Evolutionary conservation across 306 rosid species (phyloP).

Genomic region (Corylus avellana): DNA sequence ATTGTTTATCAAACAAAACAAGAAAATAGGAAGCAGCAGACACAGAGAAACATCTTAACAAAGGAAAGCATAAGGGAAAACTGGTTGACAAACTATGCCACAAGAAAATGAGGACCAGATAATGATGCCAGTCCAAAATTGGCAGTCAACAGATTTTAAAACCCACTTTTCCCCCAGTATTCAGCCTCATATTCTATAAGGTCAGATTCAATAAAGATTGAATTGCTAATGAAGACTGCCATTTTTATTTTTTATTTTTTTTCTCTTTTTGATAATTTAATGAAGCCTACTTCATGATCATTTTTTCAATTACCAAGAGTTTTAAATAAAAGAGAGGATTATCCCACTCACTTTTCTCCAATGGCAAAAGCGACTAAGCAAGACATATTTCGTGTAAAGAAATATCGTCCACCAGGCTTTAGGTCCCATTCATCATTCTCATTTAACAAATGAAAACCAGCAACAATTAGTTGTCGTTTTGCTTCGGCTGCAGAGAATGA

Average conservation of each 20-base stretch:
- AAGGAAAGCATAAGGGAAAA: slow-evolving; percentile 3
- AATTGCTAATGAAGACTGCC: neutral
- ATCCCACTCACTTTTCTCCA: slow-evolving; percentile 69
- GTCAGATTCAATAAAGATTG: neutral
- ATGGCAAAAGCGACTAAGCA: slow-evolving; percentile 84
- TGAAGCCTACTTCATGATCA: neutral
- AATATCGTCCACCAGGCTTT: slow-evolving; percentile 92
- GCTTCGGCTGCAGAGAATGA: slow-evolving; percentile 69
- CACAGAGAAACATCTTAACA: neutral
- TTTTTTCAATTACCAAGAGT: neutral
- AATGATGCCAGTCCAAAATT: neutral
- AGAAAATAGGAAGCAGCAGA: slow-evolving; percentile 1
- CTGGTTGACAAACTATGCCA: neutral
- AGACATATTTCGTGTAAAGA: slow-evolving; percentile 93
- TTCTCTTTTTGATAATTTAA: neutral
- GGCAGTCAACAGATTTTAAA: neutral
- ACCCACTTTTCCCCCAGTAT: neutral
- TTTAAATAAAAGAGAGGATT: neutral
- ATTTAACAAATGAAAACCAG: slow-evolving; percentile 73
- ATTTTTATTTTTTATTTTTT: no score
- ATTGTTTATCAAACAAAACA: neutral
- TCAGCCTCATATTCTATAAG: neutral
- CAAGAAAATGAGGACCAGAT: neutral
- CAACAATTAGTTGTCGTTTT: slow-evolving; percentile 66
- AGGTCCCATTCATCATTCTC: slow-evolving; percentile 89